A percentile compares a stretch with the other conserved stretches of the same genome.
phyloP scores from a whole-genome alignment of 306 rosid species.

The Gastrolobium bilobum region DNA sequence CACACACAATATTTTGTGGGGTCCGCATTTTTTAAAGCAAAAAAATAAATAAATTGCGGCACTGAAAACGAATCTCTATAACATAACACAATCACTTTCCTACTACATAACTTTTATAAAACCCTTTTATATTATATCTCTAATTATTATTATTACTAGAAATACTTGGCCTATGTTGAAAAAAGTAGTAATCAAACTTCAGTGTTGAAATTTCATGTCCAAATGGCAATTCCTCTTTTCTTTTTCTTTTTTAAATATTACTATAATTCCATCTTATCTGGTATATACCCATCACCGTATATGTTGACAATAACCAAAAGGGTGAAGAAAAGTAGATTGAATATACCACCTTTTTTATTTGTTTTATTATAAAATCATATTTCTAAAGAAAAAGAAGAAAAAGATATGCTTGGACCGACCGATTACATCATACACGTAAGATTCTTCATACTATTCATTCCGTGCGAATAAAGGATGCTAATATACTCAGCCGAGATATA shows the following conservation, averaged over 20 bases:
- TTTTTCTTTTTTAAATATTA: background rate
- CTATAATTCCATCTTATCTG: slow-evolving; percentile 12
- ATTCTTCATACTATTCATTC: slow-evolving; percentile 32
- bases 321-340: slow-evolving; percentile 21
- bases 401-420: slow-evolving; percentile 49
- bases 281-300: slow-evolving; percentile 22
- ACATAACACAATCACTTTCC: too few relatives aligned
- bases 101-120: too few relatives aligned
- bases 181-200: background rate
- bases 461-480: slow-evolving; percentile 48
- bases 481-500: slow-evolving; percentile 37
- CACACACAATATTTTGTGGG: too few relatives aligned
- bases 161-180: background rate
- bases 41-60: too few relatives aligned
- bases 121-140: too few relatives aligned
- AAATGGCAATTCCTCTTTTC: background rate
- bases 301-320: slow-evolving; percentile 33
- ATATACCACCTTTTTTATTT: slow-evolving; percentile 24
- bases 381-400: background rate
- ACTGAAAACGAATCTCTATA: too few relatives aligned
- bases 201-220: slow-evolving; percentile 16
- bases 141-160: too few relatives aligned
- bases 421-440: slow-evolving; percentile 48
- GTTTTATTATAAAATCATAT: background rate
- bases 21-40: too few relatives aligned